These are phyloP conservation scores for Entoloma clypeatum DNA, from an alignment of 1,284 basidiomycete species.

Conservation along the genomic window DNA sequence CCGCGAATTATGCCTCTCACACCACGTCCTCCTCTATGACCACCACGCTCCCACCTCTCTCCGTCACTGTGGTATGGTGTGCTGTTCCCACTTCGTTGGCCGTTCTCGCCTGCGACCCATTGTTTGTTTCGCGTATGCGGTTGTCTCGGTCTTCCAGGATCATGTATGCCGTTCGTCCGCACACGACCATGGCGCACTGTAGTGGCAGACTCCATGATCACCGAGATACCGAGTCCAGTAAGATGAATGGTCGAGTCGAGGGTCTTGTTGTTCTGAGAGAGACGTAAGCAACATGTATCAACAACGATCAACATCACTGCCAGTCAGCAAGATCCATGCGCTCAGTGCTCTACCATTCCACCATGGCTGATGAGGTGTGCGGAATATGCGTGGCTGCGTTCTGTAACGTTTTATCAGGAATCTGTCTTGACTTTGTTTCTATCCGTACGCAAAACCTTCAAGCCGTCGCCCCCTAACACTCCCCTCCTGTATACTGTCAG, in stretches of 20 bases:
- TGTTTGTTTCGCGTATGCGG: slow-evolving; percentile 46
- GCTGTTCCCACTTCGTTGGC: slow-evolving; percentile 30
- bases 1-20: slow-evolving; percentile 34
- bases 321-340: not conserved
- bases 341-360: too few relatives aligned
- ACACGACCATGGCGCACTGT: slow-evolving; percentile 21
- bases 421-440: slow-evolving; percentile 22
- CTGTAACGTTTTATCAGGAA: slow-evolving; percentile 20
- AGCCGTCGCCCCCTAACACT: too few relatives aligned
- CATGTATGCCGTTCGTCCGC: slow-evolving; percentile 22
- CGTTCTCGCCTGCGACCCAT: slow-evolving; percentile 43
- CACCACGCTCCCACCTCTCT: slow-evolving; percentile 57
- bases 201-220: slow-evolving; percentile 22
- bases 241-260: not conserved
- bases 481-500: slow-evolving; percentile 8
- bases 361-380: slow-evolving; percentile 17
- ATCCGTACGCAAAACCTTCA: slow-evolving; percentile 16
- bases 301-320: not conserved
- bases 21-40: slow-evolving; percentile 38
- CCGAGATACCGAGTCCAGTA: not conserved
- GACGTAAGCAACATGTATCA: slow-evolving; percentile 9
- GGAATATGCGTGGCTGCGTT: slow-evolving; percentile 17
- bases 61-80: slow-evolving; percentile 37
- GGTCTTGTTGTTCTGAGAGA: slow-evolving; percentile 9
- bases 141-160: slow-evolving; percentile 23